phyloP scores from a whole-genome alignment of 2,329 filamentous ascomycete species.

The Calonectria henricotiae region DNA sequence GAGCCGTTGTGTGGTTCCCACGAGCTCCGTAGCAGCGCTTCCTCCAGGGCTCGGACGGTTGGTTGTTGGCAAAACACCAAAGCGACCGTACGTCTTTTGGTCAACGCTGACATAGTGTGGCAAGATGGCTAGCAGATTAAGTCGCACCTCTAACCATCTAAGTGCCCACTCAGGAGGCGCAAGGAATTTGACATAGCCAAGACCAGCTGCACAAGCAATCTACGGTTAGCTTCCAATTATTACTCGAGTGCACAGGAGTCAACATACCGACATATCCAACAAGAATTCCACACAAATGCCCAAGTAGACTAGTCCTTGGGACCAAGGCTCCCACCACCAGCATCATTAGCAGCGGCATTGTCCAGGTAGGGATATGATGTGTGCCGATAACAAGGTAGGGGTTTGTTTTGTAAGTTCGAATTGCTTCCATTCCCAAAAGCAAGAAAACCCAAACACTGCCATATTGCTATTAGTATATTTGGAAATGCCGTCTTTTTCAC shows the following conservation, averaged over 20 bases:
- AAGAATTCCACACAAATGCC: constrained; percentile 86
- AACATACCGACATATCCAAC: constrained; percentile 87
- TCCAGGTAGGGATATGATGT: constrained; percentile 90
- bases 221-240: constrained; percentile 33
- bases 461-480: constrained; percentile 24
- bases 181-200: constrained; percentile 91
- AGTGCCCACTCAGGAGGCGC: constrained; percentile 91
- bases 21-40: constrained; percentile 72
- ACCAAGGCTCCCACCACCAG: constrained; percentile 84
- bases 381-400: constrained; percentile 80
- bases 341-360: constrained; percentile 84
- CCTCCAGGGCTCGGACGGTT: constrained; percentile 58
- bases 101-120: constrained; percentile 96
- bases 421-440: constrained; percentile 86
- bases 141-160: constrained; percentile 89
- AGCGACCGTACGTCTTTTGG: constrained; percentile 95
- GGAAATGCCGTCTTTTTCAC: background rate
- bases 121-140: constrained; percentile 87
- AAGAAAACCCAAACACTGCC: constrained; percentile 92
- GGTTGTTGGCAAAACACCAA: constrained; percentile 84
- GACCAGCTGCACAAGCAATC: constrained; percentile 73
- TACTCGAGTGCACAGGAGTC: background rate
- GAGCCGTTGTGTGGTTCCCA: constrained; percentile 76
- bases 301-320: constrained; percentile 86
- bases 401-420: constrained; percentile 87